These are phyloP conservation scores for Tinospora cordifolia DNA, from an alignment of 164 flowering plant species.

Conservation along the genomic window DNA sequence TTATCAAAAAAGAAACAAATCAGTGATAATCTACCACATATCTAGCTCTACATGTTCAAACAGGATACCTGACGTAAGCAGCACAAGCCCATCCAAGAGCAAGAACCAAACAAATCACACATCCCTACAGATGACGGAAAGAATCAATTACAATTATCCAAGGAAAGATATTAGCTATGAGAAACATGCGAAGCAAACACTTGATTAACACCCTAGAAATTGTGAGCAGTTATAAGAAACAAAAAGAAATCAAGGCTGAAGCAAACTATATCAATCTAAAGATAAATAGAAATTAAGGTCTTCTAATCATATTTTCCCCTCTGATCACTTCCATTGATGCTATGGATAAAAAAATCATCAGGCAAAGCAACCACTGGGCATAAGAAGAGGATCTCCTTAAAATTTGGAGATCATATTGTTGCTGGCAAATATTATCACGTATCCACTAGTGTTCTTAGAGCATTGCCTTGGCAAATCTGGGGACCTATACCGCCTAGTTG, in stretches of 20 bases:
- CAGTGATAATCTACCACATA: background rate
- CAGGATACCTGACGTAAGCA: constrained; percentile 73
- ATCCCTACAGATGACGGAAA: constrained; percentile 52
- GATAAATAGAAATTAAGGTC: background rate
- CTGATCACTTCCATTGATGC: background rate
- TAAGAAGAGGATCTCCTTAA: background rate
- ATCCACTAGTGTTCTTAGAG: too few relatives aligned
- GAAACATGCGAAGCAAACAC: constrained; percentile 1
- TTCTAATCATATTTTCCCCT: background rate
- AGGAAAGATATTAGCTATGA: background rate
- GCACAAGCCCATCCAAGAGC: constrained; percentile 91
- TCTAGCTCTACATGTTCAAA: background rate
- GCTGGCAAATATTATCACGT: too few relatives aligned
- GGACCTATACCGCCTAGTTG: too few relatives aligned
- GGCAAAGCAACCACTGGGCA: background rate
- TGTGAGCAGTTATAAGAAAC: background rate
- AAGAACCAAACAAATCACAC: constrained; percentile 67
- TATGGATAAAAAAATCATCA: background rate
- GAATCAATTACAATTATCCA: constrained; percentile 1
- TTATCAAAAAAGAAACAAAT: constrained; percentile 1
- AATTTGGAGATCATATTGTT: too few relatives aligned
- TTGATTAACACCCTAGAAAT: background rate
- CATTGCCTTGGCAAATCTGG: too few relatives aligned
- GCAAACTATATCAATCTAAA: background rate
- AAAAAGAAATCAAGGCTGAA: background rate